Base-by-base conservation (phyloP, 441 rosid species). In the Erysimum cheiri region DNA sequence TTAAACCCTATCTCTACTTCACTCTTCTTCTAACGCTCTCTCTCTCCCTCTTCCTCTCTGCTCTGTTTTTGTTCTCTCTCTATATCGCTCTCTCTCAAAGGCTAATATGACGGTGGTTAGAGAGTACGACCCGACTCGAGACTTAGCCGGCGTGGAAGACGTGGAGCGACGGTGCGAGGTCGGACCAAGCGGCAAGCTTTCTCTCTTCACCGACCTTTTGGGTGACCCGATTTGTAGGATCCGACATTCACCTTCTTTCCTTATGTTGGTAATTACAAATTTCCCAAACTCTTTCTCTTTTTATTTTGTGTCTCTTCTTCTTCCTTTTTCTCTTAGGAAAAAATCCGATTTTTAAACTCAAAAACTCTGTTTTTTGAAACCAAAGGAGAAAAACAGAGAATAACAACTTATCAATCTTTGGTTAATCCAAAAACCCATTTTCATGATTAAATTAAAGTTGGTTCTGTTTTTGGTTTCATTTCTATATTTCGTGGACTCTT, bases 191-290 rank as follows among this genome's bases (percentile, higher is more conserved):
- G 93, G 97, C 70, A 85, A 90, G 82, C 85, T 92, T 62, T 86
- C 93, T 82, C 86, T 94, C 69, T 94, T 85, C 86, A 94, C 99
- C 74, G 98, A 94, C 85, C 97, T 90, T 81, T 69, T 92, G 36
- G 99, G 99, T 72, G 99, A 94, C 87, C 99, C 99, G 41, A 82
- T 92, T 70, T 88, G 96, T 94, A 81, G 99, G 77, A 94, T 92
- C 88, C 97, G 99, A 85, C 85, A 94, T 80, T 92, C 97, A 52
- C 96, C 99, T 75, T 89, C 98, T 76, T 92, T 83, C 63, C 98
- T 86, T 81, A 92, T 94, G 97, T 85, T 94, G 99, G 99, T 94
- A 77, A 46, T 17, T 14, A 64, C 58, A 5, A 29, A 54, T 24
- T 32, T 26, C 32, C 14, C 10, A n/a, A 58, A 50, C 49, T 55